Percentiles rank a stretch among this genome's conserved stretches.
Conservation (phyloP, 2,329 filamentous ascomycete genomes). For the Scortechinia acanthostroma region DNA sequence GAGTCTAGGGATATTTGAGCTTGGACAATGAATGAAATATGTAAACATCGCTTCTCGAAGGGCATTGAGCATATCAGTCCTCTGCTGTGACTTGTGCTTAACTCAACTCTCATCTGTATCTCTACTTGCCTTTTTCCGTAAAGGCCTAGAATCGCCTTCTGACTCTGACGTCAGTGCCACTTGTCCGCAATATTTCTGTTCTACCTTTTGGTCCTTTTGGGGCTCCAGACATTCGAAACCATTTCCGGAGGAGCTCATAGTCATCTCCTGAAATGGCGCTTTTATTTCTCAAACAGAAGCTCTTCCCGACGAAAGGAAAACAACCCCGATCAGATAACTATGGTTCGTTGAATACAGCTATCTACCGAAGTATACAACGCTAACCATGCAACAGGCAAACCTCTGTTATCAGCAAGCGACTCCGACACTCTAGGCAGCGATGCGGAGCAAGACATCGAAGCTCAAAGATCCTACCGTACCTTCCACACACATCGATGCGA, state of each 20-base stretch:
- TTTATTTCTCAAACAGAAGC: constrained; percentile 1
- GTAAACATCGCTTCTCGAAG: too few relatives aligned
- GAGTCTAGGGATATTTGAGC: too few relatives aligned
- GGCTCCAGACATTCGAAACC: too few relatives aligned
- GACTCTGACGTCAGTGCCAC: background rate
- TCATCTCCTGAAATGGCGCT: background rate
- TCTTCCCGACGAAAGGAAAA: background rate
- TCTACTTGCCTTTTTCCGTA: too few relatives aligned
- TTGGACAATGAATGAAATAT: too few relatives aligned
- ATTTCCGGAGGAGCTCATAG: background rate
- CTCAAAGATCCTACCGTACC: background rate
- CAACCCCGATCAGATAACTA: background rate
- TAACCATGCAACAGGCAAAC: background rate
- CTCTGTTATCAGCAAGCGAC: background rate
- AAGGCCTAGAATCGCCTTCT: too few relatives aligned
- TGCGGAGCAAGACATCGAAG: background rate
- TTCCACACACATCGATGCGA: background rate
- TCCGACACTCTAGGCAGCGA: background rate
- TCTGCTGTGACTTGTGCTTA: too few relatives aligned
- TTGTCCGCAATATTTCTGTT: too few relatives aligned
- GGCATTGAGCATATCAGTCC: too few relatives aligned
- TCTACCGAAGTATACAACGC: background rate
- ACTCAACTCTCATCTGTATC: too few relatives aligned
- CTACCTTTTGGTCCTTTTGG: too few relatives aligned
- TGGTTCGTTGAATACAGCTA: too few relatives aligned